Base-by-base conservation (phyloP, 1,139 yeast species). In the Spencermartinsiella ligniputridi region DNA sequence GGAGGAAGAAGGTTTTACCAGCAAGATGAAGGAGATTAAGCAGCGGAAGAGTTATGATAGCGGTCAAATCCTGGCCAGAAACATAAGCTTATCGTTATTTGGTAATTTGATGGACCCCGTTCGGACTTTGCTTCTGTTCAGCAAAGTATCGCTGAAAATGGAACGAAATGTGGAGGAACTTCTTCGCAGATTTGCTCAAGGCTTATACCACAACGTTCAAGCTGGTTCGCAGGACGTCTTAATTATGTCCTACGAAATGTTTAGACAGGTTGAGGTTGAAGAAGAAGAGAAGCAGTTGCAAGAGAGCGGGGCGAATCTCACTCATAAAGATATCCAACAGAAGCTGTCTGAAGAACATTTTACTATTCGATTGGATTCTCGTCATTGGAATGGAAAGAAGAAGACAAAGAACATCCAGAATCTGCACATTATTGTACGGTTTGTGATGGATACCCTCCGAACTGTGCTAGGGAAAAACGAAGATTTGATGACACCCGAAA, bases 11-110 rank as follows among this genome's bases (percentile, higher is more conserved):
- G 96, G 90, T 21, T 92, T 92, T 59, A 79, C 78, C 42, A 82
- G 88, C 41, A 82, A 82, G 51, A 86, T 89, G 82, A 87, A 85
- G 57, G 98, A 92, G 69, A 94, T 92, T 35, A 89, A 87, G 59
- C 83, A 81, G 55, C 87, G 87, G 58, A 89, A 87, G 66, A 84
- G 96, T 71, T 85, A 71, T 61, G 97, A 92, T 55, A 81, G 95
- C 4, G 94, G 83, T 33, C 96, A 90, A 63, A 69, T 89, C 17
- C 60, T 90, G 39, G 76, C 96, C 0, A 65, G 79, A 5, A 79
- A 81, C 57, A 76, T 90, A 35, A 69, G 76, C n/a, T 68, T 90
- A 50, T 63, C 72, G 3, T 66, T 70, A 38, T 86, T 90, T 61
- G 71, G 75, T n/a, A 66, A 67, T 41, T 66, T 94, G 25, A 66